Evolutionary conservation across 495 filamentous ascomycete species (phyloP).

Genomic region (Talaromyces borbonicus): DNA sequence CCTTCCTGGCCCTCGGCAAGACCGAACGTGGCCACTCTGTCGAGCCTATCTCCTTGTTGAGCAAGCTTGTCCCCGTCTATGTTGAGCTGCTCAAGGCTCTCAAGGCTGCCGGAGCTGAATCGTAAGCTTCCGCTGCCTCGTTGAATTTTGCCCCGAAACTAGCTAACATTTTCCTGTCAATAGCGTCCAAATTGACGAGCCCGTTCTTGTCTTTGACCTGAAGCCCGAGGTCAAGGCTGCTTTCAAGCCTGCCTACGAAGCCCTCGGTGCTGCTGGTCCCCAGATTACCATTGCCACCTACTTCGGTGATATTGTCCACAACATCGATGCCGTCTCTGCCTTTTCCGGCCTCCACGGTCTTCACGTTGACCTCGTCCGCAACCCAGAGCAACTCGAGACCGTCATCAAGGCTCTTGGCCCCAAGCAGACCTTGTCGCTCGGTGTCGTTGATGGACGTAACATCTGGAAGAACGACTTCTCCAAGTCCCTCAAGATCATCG

Average conservation of each 20-base stretch:
- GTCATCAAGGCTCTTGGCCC: conserved; percentile 68
- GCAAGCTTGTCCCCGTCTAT: conserved; percentile 87
- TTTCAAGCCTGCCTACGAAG: conserved; percentile 96
- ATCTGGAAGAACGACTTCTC: conserved; percentile 99
- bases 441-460: conserved; percentile 97
- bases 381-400: conserved; percentile 88
- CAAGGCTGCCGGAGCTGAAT: conserved; percentile 88
- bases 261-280: conserved; percentile 66
- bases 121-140: conserved; percentile 2
- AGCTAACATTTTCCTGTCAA: not conserved
- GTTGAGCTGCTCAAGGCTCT: conserved; percentile 81
- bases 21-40: conserved; percentile 88
- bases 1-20: conserved; percentile 93
- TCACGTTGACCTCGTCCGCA: conserved; percentile 91
- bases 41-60: conserved; percentile 83
- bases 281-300: conserved; percentile 84
- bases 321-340: conserved; percentile 73
- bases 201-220: conserved; percentile 88
- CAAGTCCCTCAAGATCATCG: conserved; percentile 76
- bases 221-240: conserved; percentile 79
- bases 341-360: conserved; percentile 65
- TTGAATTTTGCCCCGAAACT: not conserved
- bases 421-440: conserved; percentile 79
- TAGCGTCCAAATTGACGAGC: conserved; percentile 92
- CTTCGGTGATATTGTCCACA: conserved; percentile 99